Evolutionary conservation across 75 land plant species (phyloP).

Genomic region (Gnetum montanum): DNA sequence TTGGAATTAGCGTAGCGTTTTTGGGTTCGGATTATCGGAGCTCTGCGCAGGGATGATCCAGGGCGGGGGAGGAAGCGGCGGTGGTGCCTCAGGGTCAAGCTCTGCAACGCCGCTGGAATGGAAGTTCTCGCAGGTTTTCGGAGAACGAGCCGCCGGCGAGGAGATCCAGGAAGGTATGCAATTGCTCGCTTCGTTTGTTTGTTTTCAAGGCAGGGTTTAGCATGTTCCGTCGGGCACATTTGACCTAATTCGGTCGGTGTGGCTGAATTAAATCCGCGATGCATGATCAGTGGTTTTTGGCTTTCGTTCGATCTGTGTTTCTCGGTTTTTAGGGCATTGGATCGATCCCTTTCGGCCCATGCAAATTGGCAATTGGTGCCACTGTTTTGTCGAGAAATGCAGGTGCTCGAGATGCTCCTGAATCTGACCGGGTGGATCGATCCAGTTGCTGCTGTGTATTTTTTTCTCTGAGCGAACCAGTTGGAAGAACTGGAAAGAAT

Average conservation of each 20-base stretch:
- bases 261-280: too few relatives aligned
- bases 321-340: neutral
- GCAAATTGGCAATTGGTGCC: neutral
- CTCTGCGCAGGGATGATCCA: slow-evolving; percentile 7
- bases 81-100: slow-evolving; percentile 3
- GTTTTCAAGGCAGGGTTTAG: neutral
- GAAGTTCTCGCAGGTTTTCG: slow-evolving; percentile 76
- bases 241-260: too few relatives aligned
- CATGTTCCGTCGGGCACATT: neutral
- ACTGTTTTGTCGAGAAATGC: too few relatives aligned
- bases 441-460: too few relatives aligned
- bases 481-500: too few relatives aligned
- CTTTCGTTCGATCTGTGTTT: slow-evolving; percentile 1
- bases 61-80: slow-evolving; percentile 11
- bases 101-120: slow-evolving; percentile 45
- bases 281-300: neutral
- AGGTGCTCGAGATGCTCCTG: too few relatives aligned
- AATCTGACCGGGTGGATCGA: too few relatives aligned
- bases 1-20: too few relatives aligned
- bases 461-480: too few relatives aligned
- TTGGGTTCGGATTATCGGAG: too few relatives aligned
- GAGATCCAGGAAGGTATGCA: slow-evolving; percentile 67
- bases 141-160: slow-evolving; percentile 61
- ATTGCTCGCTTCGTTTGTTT: neutral
- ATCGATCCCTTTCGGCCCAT: neutral